These are phyloP conservation scores for Coemansia sp. DNA, from an alignment of 192 early-diverging fungal species.

Conservation along the genomic window DNA sequence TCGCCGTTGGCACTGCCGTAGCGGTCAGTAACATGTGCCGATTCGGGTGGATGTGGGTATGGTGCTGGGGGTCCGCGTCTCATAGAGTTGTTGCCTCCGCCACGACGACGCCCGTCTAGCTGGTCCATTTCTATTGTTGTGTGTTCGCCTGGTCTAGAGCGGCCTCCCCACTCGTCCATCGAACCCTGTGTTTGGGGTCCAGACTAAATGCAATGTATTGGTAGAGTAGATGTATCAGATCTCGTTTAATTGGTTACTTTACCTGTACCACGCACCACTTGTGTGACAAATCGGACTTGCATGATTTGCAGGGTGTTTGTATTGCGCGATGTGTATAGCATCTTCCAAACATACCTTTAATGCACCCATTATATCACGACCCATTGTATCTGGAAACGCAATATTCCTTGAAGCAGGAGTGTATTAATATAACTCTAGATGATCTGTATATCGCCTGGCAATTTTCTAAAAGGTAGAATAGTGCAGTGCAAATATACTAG, in stretches of 20 bases:
- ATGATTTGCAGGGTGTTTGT: neutral
- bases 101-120: neutral
- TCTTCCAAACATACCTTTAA: slow-evolving; percentile 15
- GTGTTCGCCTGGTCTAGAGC: neutral
- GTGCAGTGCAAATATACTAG: neutral
- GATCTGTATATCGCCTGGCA: neutral
- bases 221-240: neutral
- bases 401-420: neutral
- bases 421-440: neutral
- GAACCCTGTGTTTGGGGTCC: neutral
- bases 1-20: neutral
- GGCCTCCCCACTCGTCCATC: neutral
- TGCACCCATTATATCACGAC: slow-evolving; percentile 25
- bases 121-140: slow-evolving; percentile 4
- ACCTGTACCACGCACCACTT: neutral
- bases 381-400: slow-evolving; percentile 6
- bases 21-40: neutral
- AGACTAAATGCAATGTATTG: slow-evolving; percentile 1
- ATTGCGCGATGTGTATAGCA: neutral
- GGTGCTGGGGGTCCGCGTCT: neutral
- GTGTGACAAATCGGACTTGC: neutral
- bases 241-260: neutral
- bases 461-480: neutral
- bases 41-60: neutral
- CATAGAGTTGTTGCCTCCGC: neutral